phyloP scores from a whole-genome alignment of 2,329 filamentous ascomycete species.

The Claviceps sp. region DNA sequence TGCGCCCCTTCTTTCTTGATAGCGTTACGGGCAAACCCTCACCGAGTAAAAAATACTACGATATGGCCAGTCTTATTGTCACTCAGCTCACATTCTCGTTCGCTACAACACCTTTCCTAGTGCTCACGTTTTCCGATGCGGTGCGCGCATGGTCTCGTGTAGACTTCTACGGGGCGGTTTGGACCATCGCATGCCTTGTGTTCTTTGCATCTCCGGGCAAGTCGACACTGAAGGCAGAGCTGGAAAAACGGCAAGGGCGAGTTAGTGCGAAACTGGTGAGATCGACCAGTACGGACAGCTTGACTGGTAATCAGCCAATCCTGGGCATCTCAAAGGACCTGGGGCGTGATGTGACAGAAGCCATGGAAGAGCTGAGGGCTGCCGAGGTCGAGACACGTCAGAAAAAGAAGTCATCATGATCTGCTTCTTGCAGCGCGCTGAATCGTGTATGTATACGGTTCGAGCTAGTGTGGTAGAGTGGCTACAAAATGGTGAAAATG shows the following conservation, averaged over 20 bases:
- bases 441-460: not conserved
- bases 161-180: constrained; percentile 74
- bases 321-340: constrained; percentile 71
- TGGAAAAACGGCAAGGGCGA: constrained; percentile 43
- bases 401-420: constrained; percentile 16
- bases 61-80: constrained; percentile 57
- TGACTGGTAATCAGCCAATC: constrained; percentile 45
- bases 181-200: constrained; percentile 47
- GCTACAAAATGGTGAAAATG: not conserved
- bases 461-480: not conserved
- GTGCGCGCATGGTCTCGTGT: constrained; percentile 69
- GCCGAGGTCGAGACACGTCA: constrained; percentile 52
- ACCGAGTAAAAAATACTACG: constrained; percentile 72
- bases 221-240: constrained; percentile 35
- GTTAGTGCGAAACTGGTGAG: constrained; percentile 33
- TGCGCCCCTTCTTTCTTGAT: constrained; percentile 87
- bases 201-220: constrained; percentile 77
- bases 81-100: constrained; percentile 82
- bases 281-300: constrained; percentile 42
- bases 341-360: constrained; percentile 62
- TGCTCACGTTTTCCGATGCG: constrained; percentile 60
- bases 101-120: constrained; percentile 68
- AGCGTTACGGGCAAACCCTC: constrained; percentile 57
- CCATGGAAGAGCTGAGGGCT: constrained; percentile 56
- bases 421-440: not conserved